These are phyloP conservation scores for Dothiorella sarmentorum DNA, from an alignment of 2,329 filamentous ascomycete species.

Conservation along the genomic window DNA sequence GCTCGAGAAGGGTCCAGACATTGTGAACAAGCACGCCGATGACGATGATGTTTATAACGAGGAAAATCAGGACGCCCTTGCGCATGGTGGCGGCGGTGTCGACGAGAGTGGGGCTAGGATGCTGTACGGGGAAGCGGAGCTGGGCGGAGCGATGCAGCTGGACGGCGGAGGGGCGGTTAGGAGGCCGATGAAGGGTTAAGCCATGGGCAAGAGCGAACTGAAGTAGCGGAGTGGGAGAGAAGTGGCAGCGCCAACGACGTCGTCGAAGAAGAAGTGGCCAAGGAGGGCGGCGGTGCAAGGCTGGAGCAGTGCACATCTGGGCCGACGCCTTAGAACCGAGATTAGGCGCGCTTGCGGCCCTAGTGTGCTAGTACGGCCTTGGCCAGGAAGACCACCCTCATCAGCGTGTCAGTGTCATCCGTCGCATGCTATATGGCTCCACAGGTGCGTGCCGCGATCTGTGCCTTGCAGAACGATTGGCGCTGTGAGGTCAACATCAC, in stretches of 20 bases:
- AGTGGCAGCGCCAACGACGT: not conserved
- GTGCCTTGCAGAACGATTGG: not conserved
- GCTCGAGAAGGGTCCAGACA: conserved; percentile 67
- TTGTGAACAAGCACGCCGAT: conserved; percentile 62
- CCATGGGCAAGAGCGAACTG: conserved; percentile 1
- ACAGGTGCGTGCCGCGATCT: not conserved
- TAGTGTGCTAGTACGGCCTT: not conserved
- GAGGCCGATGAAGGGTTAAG: conserved; percentile 2
- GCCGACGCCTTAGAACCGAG: not conserved
- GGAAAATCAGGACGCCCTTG: conserved; percentile 59
- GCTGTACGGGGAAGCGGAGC: conserved; percentile 8
- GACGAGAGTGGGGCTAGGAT: conserved; percentile 5
- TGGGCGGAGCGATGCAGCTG: not conserved
- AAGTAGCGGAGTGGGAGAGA: not conserved
- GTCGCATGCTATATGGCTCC: not conserved
- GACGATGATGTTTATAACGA: conserved; percentile 62
- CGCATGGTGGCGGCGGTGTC: conserved; percentile 48
- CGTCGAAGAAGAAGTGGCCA: conserved; percentile 12
- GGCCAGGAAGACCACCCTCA: no score
- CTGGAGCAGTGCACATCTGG: conserved; percentile 13
- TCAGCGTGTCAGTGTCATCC: no score
- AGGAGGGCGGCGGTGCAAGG: conserved; percentile 18
- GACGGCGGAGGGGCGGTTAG: not conserved
- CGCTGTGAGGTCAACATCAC: not conserved
- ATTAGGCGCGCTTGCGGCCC: conserved; percentile 14